phyloP scores from a whole-genome alignment of 176 grass and related monocot genomes.

The Ensete glaucum region DNA sequence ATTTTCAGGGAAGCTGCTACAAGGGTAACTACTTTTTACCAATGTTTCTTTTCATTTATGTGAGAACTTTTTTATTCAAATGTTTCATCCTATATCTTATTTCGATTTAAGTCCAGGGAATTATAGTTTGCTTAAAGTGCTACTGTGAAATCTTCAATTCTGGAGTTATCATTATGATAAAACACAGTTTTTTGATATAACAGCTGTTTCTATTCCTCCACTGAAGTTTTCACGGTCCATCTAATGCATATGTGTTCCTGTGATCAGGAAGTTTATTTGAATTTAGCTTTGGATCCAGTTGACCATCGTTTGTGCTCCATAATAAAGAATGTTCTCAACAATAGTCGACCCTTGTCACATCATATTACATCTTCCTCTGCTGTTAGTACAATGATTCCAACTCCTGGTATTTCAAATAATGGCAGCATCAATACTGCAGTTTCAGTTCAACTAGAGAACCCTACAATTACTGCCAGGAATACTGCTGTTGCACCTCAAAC shows the following conservation, averaged over 20 bases:
- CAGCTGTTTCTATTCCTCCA: not conserved
- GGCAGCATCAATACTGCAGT: constrained; percentile 41
- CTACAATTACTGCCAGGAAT: constrained; percentile 32
- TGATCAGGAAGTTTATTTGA: constrained; percentile 67
- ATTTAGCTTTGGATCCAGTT: constrained; percentile 44
- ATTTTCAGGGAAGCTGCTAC: constrained; percentile 17
- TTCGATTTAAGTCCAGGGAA: not conserved
- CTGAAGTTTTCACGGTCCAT: not conserved
- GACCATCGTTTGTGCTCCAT: constrained; percentile 46
- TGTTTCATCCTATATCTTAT: not conserved
- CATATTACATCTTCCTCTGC: constrained; percentile 52
- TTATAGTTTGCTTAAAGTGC: not conserved
- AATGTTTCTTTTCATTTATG: constrained; percentile 3
- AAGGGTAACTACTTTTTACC: constrained; percentile 8
- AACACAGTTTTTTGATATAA: not conserved
- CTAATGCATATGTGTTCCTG: constrained; percentile 5
- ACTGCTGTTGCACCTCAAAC: constrained; percentile 50
- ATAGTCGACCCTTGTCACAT: constrained; percentile 18
- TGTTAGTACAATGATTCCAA: constrained; percentile 82
- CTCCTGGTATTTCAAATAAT: constrained; percentile 70
- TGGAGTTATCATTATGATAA: not conserved
- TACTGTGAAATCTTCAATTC: not conserved
- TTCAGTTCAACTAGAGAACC: constrained; percentile 50
- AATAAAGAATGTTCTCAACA: constrained; percentile 39
- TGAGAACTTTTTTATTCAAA: constrained; percentile 4